Base-by-base conservation (phyloP, 2,329 filamentous ascomycete species). In the Aspergillus floridensis region DNA sequence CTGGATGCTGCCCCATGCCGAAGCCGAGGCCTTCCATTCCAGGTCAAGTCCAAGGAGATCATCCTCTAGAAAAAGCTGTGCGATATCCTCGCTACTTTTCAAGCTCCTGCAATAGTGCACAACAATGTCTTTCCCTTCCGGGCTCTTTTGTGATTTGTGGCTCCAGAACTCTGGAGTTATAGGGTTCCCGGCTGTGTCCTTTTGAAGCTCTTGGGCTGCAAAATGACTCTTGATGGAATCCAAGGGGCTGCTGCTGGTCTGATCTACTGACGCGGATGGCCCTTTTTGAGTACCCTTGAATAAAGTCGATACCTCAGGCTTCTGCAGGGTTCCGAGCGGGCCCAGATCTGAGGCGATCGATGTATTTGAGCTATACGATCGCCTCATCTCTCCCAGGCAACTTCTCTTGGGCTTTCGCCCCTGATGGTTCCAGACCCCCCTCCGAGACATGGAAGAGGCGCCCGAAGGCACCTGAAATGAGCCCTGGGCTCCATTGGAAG, bases 31-130 rank as follows among this genome's bases (percentile, higher is more conserved):
- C 55, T 86, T 81, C 93, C 93, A 97, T 77, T 97, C 93, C 62
- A 97, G 82, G 69, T 97, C 93, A 62, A 97, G 92, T 0, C 93
- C 93, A n/a, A 97, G 72, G 2, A 96, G 76, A 44, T 85, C 80
- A 68, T 95, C 86, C 26, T 82, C 65, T 44, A 87, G 70, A 66
- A 97, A 96, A 59, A 88, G 81, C 59, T 84, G 74, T 19, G 84
- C 79, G 7, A 90, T 82, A 5, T 79, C 76, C 72, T 97, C 91
- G 19, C 89, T 88, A 2, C 84, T 85, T 38, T 85, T 79, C 49
- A 82, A 83, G 58, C 80, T 88, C 52, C 79, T 86, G 79, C 92
- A 96, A 74, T 96, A 96, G 70, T 93, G 86, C 0, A 96, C 85
- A 58, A 82, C 84, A 49, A 91, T 85, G 53, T 81, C 82, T 46